phyloP scores from a whole-genome alignment of 345 rosid species.

The Pelargonium nanum region DNA sequence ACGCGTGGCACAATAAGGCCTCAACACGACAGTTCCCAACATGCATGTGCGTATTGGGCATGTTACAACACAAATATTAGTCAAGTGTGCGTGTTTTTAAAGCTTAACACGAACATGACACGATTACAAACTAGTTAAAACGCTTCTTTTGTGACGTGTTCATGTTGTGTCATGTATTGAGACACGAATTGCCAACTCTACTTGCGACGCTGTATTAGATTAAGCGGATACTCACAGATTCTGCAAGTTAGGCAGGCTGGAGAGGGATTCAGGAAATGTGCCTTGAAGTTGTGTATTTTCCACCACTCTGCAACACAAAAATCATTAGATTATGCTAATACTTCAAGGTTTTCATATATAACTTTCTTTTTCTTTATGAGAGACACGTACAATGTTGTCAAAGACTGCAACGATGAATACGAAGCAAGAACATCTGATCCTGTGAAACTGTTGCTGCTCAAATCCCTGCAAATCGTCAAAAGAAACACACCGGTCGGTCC shows the following conservation, averaged over 20 bases:
- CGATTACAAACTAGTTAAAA: no score
- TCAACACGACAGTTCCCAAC: no score
- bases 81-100: no score
- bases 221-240: constrained; percentile 47
- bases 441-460: constrained; percentile 64
- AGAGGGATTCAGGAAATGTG: constrained; percentile 38
- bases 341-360: neutral
- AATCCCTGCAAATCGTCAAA: constrained; percentile 41
- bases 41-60: no score
- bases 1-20: no score
- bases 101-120: no score
- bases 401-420: constrained; percentile 32
- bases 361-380: neutral
- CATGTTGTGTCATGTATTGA: no score
- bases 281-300: constrained; percentile 43
- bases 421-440: constrained; percentile 47
- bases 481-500: neutral
- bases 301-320: constrained; percentile 41
- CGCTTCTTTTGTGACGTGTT: no score
- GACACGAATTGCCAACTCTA: no score
- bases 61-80: no score
- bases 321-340: neutral
- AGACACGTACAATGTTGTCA: constrained; percentile 63
- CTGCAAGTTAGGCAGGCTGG: constrained; percentile 47
- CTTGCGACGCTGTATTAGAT: neutral